Percentiles rank a stretch among this genome's conserved stretches.
These are phyloP conservation scores for Fremontodendron californicum DNA, from an alignment of 345 rosid species.

Conservation along the genomic window DNA sequence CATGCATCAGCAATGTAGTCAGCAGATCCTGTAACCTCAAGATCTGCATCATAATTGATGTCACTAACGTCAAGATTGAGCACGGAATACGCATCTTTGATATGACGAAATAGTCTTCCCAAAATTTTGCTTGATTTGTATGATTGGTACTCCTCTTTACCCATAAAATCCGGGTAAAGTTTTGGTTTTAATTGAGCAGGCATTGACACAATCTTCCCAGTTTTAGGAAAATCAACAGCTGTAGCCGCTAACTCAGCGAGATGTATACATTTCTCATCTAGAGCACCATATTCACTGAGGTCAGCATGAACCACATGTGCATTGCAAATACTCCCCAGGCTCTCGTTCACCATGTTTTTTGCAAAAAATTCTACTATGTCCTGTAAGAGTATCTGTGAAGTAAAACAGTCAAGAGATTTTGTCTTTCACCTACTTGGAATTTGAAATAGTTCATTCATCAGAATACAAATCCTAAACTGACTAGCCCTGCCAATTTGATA, in stretches of 20 bases:
- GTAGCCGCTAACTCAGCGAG: constrained; percentile 86
- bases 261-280: constrained; percentile 56
- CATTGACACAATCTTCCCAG: constrained; percentile 69
- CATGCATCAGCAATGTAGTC: constrained; percentile 69
- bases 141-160: constrained; percentile 61
- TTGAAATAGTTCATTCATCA: neutral
- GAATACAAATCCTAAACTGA: neutral
- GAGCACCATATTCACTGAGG: constrained; percentile 61
- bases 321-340: constrained; percentile 68
- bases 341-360: constrained; percentile 62
- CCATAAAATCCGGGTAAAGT: constrained; percentile 86
- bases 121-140: constrained; percentile 68
- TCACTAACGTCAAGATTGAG: constrained; percentile 29
- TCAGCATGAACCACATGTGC: constrained; percentile 90
- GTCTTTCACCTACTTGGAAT: constrained; percentile 4
- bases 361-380: constrained; percentile 76
- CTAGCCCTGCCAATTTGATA: neutral
- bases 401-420: neutral
- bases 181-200: constrained; percentile 64
- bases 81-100: constrained; percentile 53
- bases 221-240: constrained; percentile 91
- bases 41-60: constrained; percentile 57
- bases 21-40: constrained; percentile 52
- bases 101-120: constrained; percentile 71
- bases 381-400: constrained; percentile 35